phyloP scores from a whole-genome alignment of 768 basidiomycete species.

The Tricholoma hemisulphureum region DNA sequence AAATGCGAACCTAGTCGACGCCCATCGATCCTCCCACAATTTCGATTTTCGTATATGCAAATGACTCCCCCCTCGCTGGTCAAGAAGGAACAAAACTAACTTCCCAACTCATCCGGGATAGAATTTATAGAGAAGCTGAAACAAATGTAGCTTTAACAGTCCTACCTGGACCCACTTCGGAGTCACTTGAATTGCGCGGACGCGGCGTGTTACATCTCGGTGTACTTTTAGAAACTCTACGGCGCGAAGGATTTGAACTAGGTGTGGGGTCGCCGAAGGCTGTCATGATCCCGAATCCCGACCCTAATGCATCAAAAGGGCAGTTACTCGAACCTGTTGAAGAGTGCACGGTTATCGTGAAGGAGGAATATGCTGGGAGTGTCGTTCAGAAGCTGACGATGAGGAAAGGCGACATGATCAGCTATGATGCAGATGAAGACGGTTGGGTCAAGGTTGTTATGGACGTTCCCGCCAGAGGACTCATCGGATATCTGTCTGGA shows the following conservation, averaged over 20 bases:
- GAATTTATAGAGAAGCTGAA: constrained; percentile 48
- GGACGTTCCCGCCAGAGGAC: constrained; percentile 47
- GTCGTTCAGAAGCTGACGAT: constrained; percentile 53
- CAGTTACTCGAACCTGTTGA: constrained; percentile 47
- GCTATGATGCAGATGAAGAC: constrained; percentile 46
- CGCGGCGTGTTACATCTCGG: constrained; percentile 51
- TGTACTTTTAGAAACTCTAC: constrained; percentile 48
- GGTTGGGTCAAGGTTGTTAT: constrained; percentile 47
- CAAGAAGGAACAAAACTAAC: constrained; percentile 49
- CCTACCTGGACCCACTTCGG: constrained; percentile 48
- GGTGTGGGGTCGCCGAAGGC: constrained; percentile 49
- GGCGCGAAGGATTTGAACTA: constrained; percentile 50
- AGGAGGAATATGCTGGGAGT: constrained; percentile 45
- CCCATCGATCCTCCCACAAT: constrained; percentile 54
- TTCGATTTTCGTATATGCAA: constrained; percentile 45
- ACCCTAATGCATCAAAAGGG: constrained; percentile 26
- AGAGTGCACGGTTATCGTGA: constrained; percentile 43
- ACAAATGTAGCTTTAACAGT: constrained; percentile 53
- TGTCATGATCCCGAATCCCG: constrained; percentile 44
- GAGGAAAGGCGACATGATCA: constrained; percentile 47
- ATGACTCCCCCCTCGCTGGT: constrained; percentile 47
- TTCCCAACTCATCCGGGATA: constrained; percentile 47
- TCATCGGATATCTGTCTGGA: constrained; percentile 53
- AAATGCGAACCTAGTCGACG: constrained; percentile 28
- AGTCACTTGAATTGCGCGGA: constrained; percentile 48